phyloP scores from a whole-genome alignment of 345 rosid genomes.

The Cochlearia excelsa region DNA sequence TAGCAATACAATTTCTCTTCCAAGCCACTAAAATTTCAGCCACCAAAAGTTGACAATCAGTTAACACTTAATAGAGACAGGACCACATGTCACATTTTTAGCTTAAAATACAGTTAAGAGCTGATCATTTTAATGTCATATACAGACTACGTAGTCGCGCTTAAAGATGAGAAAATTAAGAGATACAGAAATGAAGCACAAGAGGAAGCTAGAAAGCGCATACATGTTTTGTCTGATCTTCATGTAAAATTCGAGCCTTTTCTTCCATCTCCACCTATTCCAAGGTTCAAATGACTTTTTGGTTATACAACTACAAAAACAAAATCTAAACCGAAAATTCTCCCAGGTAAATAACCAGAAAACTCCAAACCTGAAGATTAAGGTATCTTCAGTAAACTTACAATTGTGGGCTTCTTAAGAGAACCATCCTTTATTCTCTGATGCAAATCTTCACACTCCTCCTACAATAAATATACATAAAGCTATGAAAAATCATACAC shows the following conservation, averaged over 20 bases:
- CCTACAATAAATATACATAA: constrained; percentile 48
- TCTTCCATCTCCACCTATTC: constrained; percentile 65
- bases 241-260: constrained; percentile 59
- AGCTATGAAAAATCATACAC: constrained; percentile 9
- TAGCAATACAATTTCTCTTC: constrained; percentile 52
- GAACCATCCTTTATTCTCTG: constrained; percentile 52
- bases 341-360: constrained; percentile 3
- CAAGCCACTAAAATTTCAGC: constrained; percentile 58
- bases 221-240: constrained; percentile 77
- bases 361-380: constrained; percentile 7
- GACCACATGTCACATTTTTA: not conserved
- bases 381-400: constrained; percentile 40
- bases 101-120: constrained; percentile 12
- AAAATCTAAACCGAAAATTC: constrained; percentile 17
- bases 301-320: constrained; percentile 14
- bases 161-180: not conserved
- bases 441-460: constrained; percentile 73
- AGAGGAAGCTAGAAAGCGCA: constrained; percentile 40
- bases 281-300: constrained; percentile 28
- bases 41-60: constrained; percentile 24
- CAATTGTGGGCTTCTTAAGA: constrained; percentile 60
- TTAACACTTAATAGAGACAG: not conserved
- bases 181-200: constrained; percentile 18
- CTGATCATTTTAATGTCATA: constrained; percentile 12
- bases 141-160: not conserved